Percentiles rank a stretch among this genome's conserved stretches.
Evolutionary conservation across 768 basidiomycete genomes (phyloP).

Genomic region (Rubroboletus satanas): DNA sequence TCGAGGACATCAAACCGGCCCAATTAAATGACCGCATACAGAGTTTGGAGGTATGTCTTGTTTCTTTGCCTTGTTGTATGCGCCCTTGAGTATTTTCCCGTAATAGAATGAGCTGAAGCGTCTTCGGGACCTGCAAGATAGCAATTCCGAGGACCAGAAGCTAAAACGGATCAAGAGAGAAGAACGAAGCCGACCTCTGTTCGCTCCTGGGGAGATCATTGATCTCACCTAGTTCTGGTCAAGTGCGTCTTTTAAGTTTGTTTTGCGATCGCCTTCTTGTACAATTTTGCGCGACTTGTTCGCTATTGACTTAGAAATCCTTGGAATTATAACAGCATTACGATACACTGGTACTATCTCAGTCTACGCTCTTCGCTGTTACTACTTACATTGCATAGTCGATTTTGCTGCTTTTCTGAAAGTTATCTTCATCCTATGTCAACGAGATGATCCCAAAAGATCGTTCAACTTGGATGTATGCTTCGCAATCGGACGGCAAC

Average conservation of each 20-base stretch:
- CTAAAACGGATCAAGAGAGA: constrained; percentile 17
- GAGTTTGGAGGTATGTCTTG: constrained; percentile 5
- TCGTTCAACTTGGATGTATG: no score
- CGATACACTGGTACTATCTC: background rate
- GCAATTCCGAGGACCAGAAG: constrained; percentile 4
- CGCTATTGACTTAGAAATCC: no score
- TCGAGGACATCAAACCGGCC: constrained; percentile 1
- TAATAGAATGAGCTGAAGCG: constrained; percentile 13
- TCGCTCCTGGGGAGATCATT: constrained; percentile 10
- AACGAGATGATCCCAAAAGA: background rate
- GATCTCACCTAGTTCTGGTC: constrained; percentile 15
- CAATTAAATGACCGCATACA: background rate
- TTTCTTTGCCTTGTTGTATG: background rate
- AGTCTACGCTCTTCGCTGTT: background rate
- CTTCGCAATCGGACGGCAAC: background rate
- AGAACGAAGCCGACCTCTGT: background rate
- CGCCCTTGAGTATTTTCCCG: background rate
- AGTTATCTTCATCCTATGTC: background rate
- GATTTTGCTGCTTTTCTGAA: background rate
- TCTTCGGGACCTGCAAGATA: constrained; percentile 5
- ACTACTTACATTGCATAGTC: background rate
- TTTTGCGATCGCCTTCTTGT: background rate
- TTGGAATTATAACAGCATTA: background rate
- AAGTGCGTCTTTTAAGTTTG: no score
- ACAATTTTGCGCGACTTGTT: background rate